A percentile compares a stretch with the other conserved stretches of the same genome.
Evolutionary conservation across 1,284 basidiomycete genomes (phyloP).

Genomic region (Sparassis latifolia): DNA sequence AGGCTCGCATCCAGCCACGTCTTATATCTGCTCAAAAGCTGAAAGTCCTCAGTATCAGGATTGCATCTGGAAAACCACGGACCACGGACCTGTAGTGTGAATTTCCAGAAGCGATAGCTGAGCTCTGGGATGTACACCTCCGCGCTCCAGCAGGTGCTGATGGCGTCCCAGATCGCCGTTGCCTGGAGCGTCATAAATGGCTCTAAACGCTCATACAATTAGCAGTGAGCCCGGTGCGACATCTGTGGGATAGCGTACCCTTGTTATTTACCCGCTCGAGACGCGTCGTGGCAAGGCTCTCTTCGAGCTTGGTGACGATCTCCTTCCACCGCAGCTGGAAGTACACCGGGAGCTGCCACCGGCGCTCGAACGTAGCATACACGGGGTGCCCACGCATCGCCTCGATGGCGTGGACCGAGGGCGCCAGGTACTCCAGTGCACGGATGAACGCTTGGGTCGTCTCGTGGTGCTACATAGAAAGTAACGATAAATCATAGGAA

Average conservation of each 20-base stretch:
- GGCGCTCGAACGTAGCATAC: slow-evolving; percentile 69
- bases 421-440: slow-evolving; percentile 78
- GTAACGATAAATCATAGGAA: background rate
- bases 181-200: slow-evolving; percentile 59
- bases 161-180: slow-evolving; percentile 63
- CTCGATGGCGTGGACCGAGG: slow-evolving; percentile 64
- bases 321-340: slow-evolving; percentile 98
- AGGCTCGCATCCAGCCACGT: slow-evolving; percentile 60
- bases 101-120: slow-evolving; percentile 78
- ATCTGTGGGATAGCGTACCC: slow-evolving; percentile 23
- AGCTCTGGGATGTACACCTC: slow-evolving; percentile 82
- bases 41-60: background rate
- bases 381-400: slow-evolving; percentile 68
- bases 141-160: slow-evolving; percentile 77
- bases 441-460: slow-evolving; percentile 81
- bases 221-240: background rate
- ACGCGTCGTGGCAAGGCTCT: slow-evolving; percentile 41
- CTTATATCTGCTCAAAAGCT: slow-evolving; percentile 76
- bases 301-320: slow-evolving; percentile 74
- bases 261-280: slow-evolving; percentile 35
- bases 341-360: slow-evolving; percentile 96
- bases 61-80: background rate
- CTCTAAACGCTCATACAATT: slow-evolving; percentile 5
- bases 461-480: slow-evolving; percentile 61
- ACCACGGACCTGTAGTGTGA: slow-evolving; percentile 71